Evolutionary conservation across 2,329 filamentous ascomycete genomes (phyloP).

Genomic region (Arthroderma uncinatum): DNA sequence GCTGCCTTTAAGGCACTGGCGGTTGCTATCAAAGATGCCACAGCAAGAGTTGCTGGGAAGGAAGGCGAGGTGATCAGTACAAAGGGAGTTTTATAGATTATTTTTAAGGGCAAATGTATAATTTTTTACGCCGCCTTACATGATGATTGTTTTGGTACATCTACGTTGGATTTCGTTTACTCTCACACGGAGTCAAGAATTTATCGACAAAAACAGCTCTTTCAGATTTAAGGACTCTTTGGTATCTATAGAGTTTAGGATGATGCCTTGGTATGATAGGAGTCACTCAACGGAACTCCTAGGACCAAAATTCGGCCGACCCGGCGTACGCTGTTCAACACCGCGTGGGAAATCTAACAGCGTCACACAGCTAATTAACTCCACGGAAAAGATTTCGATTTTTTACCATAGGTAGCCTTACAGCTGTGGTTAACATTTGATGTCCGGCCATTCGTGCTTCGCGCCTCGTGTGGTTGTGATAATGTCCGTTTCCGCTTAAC

Average conservation of each 20-base stretch:
- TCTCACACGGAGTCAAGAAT: neutral
- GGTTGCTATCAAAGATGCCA: conserved; percentile 70
- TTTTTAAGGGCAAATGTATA: neutral
- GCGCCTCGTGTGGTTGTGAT: no score
- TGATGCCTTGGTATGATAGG: no score
- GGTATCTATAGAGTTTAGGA: neutral
- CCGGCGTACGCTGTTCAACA: neutral
- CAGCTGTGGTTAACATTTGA: no score
- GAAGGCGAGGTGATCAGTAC: conserved; percentile 93
- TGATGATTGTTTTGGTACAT: neutral
- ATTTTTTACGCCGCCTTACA: neutral
- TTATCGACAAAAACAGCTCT: neutral
- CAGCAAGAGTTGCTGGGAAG: conserved; percentile 61
- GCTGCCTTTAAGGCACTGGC: conserved; percentile 95
- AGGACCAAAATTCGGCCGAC: neutral
- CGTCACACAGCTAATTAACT: no score
- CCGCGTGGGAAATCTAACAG: neutral
- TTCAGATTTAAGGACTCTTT: no score
- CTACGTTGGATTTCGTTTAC: neutral
- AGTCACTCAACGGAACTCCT: neutral
- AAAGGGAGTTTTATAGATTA: conserved; percentile 67
- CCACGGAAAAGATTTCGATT: no score
- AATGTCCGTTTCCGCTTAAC: no score
- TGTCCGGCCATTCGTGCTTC: no score
- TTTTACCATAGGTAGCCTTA: no score